These are phyloP conservation scores for Brasilioporus rufonigricans DNA, from an alignment of 768 basidiomycete genomes.

Conservation along the genomic window DNA sequence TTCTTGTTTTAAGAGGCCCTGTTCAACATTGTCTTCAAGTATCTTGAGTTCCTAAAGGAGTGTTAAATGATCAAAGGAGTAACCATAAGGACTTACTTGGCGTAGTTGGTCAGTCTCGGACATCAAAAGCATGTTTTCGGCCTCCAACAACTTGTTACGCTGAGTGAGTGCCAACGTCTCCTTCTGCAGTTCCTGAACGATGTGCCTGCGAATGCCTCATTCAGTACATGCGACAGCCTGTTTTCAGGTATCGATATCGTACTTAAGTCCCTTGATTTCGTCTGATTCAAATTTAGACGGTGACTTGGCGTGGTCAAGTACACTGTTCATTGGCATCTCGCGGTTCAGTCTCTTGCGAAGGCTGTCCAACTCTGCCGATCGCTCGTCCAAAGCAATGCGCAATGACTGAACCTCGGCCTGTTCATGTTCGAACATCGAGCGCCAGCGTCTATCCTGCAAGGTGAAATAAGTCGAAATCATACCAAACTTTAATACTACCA, in stretches of 20 bases:
- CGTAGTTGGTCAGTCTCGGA: slow-evolving; percentile 62
- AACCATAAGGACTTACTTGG: slow-evolving; percentile 45
- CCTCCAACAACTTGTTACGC: slow-evolving; percentile 66
- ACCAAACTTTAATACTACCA: background rate
- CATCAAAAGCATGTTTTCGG: slow-evolving; percentile 69
- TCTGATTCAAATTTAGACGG: slow-evolving; percentile 52
- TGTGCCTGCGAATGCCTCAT: slow-evolving; percentile 50
- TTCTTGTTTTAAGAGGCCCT: slow-evolving; percentile 53
- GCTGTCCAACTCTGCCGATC: slow-evolving; percentile 51
- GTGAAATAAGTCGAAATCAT: slow-evolving; percentile 1
- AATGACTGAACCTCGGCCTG: slow-evolving; percentile 32
- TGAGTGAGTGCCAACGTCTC: slow-evolving; percentile 66
- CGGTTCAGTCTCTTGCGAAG: slow-evolving; percentile 60
- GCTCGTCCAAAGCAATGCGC: slow-evolving; percentile 36
- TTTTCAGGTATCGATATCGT: slow-evolving; percentile 4
- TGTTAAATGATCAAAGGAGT: background rate
- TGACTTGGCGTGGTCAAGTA: slow-evolving; percentile 30
- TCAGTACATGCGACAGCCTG: background rate
- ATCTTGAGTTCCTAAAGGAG: slow-evolving; percentile 62
- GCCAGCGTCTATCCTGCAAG: slow-evolving; percentile 28
- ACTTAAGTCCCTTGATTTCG: slow-evolving; percentile 86
- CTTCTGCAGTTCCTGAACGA: slow-evolving; percentile 84
- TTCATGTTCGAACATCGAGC: slow-evolving; percentile 28
- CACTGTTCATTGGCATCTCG: slow-evolving; percentile 48
- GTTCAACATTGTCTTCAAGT: slow-evolving; percentile 74